A percentile compares a stretch with the other conserved stretches of the same genome.
Evolutionary conservation across 768 basidiomycete genomes (phyloP).

Genomic region (Gloeopeniophorella convolvens): DNA sequence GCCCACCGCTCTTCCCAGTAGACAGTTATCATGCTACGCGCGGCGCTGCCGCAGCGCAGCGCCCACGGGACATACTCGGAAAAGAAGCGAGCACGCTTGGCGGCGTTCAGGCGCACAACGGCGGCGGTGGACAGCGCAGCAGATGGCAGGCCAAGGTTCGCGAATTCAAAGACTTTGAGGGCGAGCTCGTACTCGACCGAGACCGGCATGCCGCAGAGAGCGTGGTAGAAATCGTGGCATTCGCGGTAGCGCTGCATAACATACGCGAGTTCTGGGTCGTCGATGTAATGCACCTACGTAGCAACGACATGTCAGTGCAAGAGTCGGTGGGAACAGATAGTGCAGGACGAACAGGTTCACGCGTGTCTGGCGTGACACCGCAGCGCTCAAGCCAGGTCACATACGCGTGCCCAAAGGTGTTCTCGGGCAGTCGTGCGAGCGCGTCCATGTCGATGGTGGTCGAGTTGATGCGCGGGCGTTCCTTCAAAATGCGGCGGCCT

Average conservation of each 20-base stretch:
- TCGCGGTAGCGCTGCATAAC: constrained; percentile 98
- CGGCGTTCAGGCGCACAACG: constrained; percentile 56
- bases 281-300: constrained; percentile 83
- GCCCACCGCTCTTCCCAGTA: constrained; percentile 97
- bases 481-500: constrained; percentile 77
- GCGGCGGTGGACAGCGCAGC: constrained; percentile 77
- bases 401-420: constrained; percentile 83
- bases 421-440: constrained; percentile 62
- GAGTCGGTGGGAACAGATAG: neutral
- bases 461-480: constrained; percentile 77
- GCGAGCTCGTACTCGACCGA: constrained; percentile 88
- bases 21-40: constrained; percentile 75
- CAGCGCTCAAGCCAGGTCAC: constrained; percentile 84
- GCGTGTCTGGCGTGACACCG: constrained; percentile 87
- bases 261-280: constrained; percentile 93
- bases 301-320: constrained; percentile 1
- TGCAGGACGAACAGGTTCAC: constrained; percentile 63
- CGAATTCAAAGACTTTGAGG: constrained; percentile 90
- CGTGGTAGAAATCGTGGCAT: constrained; percentile 97
- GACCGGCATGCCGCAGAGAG: constrained; percentile 82
- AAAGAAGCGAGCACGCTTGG: constrained; percentile 43
- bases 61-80: constrained; percentile 92
- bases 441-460: constrained; percentile 64
- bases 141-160: constrained; percentile 88
- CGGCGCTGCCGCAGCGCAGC: constrained; percentile 68